phyloP scores from a whole-genome alignment of 345 rosid species.

The Eucalyptus cloeziana region DNA sequence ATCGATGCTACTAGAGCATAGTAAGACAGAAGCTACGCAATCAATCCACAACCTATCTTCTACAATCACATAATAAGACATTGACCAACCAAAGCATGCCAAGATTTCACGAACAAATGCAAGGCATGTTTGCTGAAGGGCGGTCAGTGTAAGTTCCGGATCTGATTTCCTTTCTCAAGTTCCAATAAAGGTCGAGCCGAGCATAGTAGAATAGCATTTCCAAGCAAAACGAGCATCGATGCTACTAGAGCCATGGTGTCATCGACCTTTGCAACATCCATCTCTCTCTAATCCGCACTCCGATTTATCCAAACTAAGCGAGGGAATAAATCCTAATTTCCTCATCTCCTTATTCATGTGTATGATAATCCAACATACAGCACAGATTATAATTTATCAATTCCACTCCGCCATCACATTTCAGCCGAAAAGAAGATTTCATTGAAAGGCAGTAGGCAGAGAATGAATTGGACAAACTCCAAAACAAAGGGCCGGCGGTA shows the following conservation, averaged over 20 bases:
- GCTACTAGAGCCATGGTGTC: not conserved
- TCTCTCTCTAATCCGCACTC: not conserved
- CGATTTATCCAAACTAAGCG: not conserved
- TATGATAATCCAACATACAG: not conserved
- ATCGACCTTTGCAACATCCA: not conserved
- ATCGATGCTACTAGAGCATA: no score
- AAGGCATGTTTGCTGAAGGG: not conserved
- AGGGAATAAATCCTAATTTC: not conserved
- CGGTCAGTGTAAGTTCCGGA: not conserved
- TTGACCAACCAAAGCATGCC: not conserved
- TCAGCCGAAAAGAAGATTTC: not conserved
- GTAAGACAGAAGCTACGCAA: not conserved
- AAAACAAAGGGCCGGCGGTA: not conserved
- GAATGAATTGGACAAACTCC: not conserved
- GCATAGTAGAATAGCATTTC: not conserved
- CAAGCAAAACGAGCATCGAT: not conserved
- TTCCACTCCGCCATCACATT: not conserved
- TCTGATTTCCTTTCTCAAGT: not conserved
- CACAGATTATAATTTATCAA: not conserved
- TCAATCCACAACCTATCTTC: not conserved
- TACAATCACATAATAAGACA: not conserved
- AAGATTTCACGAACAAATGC: not conserved
- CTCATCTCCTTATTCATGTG: not conserved
- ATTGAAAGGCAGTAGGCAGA: not conserved
- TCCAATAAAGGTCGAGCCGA: not conserved